Conservation (phyloP, 768 basidiomycete genomes). For the Collybiopsis confluens region DNA sequence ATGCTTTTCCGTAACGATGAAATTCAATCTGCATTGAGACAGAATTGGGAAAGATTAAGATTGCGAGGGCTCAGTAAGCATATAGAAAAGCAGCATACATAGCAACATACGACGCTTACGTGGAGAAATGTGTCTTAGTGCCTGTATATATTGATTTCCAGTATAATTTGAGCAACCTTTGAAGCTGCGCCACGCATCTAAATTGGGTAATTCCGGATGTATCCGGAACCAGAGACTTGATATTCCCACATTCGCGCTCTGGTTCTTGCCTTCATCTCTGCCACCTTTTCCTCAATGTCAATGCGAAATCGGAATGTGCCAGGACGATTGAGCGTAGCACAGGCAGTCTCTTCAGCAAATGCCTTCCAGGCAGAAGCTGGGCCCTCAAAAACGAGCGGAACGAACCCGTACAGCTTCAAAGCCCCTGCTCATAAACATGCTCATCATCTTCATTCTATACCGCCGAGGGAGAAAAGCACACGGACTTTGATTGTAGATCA, state of each 20-base stretch:
- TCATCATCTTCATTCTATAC: slow-evolving; percentile 83
- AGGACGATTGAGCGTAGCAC: slow-evolving; percentile 2
- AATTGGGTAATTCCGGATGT: not conserved
- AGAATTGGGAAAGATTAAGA: too few relatives aligned
- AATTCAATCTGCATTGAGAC: too few relatives aligned
- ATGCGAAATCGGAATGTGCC: slow-evolving; percentile 3
- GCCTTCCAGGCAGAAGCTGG: slow-evolving; percentile 2
- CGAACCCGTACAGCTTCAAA: slow-evolving; percentile 37
- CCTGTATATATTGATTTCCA: too few relatives aligned
- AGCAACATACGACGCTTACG: too few relatives aligned
- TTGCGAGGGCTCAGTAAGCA: too few relatives aligned
- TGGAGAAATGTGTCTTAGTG: too few relatives aligned
- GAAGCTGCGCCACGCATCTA: not conserved
- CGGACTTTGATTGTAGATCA: slow-evolving; percentile 85
- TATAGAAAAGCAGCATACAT: too few relatives aligned
- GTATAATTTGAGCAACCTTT: too few relatives aligned
- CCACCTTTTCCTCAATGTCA: slow-evolving; percentile 4
- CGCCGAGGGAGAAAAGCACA: slow-evolving; percentile 85
- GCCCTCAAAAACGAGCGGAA: not conserved
- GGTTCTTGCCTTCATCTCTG: too few relatives aligned
- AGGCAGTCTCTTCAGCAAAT: slow-evolving; percentile 4
- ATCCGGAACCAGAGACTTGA: not conserved
- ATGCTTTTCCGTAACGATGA: too few relatives aligned
- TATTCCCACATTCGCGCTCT: not conserved
- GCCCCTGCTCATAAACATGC: slow-evolving; percentile 85